These are phyloP conservation scores for Oxyria digyna DNA, from an alignment of 148 eudicot genomes.

Conservation along the genomic window DNA sequence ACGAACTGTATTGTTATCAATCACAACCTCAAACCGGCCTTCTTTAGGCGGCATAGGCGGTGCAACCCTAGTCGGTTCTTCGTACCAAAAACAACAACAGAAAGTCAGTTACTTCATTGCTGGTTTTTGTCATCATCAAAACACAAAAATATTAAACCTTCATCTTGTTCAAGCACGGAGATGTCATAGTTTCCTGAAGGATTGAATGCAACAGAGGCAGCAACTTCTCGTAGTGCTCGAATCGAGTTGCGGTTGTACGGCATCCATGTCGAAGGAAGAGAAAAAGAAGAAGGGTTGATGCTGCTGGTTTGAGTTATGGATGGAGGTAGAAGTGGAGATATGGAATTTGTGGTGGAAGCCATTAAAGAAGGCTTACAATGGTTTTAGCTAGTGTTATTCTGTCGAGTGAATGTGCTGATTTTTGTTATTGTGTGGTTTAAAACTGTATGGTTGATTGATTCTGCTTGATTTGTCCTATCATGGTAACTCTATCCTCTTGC, in stretches of 20 bases:
- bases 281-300: neutral
- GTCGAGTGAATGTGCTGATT: neutral
- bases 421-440: neutral
- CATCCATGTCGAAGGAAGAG: constrained; percentile 4
- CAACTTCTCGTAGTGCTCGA: constrained; percentile 18
- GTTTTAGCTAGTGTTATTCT: neutral
- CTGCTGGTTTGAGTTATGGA: neutral
- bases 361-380: constrained; percentile 10
- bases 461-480: neutral
- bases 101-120: neutral
- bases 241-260: neutral
- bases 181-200: constrained; percentile 72
- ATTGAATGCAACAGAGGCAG: constrained; percentile 66
- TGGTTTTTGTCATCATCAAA: too few species aligned
- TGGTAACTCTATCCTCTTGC: neutral
- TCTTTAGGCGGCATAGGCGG: constrained; percentile 71
- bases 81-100: neutral
- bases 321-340: constrained; percentile 22
- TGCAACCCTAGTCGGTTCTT: constrained; percentile 29
- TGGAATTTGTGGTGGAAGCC: constrained; percentile 27
- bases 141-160: constrained; percentile 12
- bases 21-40: constrained; percentile 57
- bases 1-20: constrained; percentile 47
- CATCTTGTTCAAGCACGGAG: constrained; percentile 50
- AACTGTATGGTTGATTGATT: neutral